These are phyloP conservation scores for Cerioporus squamosus DNA, from an alignment of 1,284 basidiomycete genomes.

Conservation along the genomic window DNA sequence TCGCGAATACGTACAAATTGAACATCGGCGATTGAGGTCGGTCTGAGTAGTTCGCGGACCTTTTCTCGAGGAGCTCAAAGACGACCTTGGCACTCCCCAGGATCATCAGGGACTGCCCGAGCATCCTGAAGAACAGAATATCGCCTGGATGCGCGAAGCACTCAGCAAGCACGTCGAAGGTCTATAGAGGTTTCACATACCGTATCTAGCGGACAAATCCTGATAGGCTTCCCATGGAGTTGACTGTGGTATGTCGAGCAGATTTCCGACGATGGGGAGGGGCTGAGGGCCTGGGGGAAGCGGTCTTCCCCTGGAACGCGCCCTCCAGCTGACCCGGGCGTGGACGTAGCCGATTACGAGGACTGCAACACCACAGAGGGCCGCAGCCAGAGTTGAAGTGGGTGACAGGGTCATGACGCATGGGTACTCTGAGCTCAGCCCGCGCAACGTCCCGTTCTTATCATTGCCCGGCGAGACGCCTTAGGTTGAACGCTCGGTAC, in stretches of 20 bases:
- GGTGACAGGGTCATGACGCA: not conserved
- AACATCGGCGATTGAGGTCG: constrained; percentile 23
- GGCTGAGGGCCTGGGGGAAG: constrained; percentile 18
- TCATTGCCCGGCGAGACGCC: constrained; percentile 5
- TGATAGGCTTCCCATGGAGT: constrained; percentile 10
- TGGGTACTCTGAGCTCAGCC: not conserved
- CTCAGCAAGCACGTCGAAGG: not conserved
- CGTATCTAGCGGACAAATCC: constrained; percentile 10
- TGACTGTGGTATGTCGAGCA: constrained; percentile 14
- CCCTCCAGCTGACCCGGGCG: constrained; percentile 8
- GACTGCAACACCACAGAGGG: not conserved
- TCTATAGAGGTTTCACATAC: not conserved
- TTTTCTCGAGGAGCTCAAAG: constrained; percentile 28
- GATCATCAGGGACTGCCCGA: constrained; percentile 18
- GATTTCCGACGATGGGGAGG: constrained; percentile 15
- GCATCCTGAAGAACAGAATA: constrained; percentile 20
- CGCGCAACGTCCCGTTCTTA: not conserved
- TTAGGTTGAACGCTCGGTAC: not conserved
- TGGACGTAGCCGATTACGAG: constrained; percentile 1
- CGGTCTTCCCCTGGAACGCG: constrained; percentile 15
- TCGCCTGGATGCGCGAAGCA: constrained; percentile 13
- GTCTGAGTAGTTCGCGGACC: constrained; percentile 26
- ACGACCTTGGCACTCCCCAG: constrained; percentile 15
- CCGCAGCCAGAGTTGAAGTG: not conserved
- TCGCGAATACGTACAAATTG: constrained; percentile 20